Conservation (phyloP, 2,329 filamentous ascomycete species). For the Venturia nashicola region DNA sequence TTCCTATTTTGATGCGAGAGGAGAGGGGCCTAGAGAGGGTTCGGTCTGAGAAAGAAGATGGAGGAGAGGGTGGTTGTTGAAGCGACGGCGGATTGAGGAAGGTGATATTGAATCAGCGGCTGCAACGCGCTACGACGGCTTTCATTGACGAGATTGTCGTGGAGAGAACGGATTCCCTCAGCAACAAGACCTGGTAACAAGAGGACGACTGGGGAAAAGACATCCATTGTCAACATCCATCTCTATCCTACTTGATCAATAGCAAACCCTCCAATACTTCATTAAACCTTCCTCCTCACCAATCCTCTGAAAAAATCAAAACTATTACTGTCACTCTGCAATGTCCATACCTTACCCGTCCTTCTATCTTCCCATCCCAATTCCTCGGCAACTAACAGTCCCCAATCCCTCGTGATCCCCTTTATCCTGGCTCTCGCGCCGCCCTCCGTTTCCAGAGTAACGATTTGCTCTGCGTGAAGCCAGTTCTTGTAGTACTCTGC, state of each 20-base stretch:
- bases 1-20: neutral
- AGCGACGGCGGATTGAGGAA: neutral
- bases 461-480: slow-evolving; percentile 63
- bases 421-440: slow-evolving; percentile 64
- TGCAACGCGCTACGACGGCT: neutral
- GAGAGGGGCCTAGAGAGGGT: neutral
- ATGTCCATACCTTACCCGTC: slow-evolving; percentile 66
- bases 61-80: neutral
- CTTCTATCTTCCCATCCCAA: slow-evolving; percentile 56
- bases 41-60: neutral
- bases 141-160: neutral
- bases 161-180: too few species aligned
- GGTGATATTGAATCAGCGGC: neutral
- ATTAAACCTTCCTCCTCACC: slow-evolving; percentile 61
- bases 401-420: slow-evolving; percentile 88
- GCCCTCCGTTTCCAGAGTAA: slow-evolving; percentile 69
- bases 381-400: slow-evolving; percentile 75
- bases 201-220: neutral
- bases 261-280: too few species aligned
- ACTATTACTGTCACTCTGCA: slow-evolving; percentile 96
- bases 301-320: slow-evolving; percentile 95
- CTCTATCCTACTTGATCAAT: neutral
- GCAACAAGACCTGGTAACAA: too few species aligned
- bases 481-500: slow-evolving; percentile 68
- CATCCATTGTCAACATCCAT: neutral